phyloP scores from a whole-genome alignment of 768 basidiomycete genomes.

The Leccinum boreale region DNA sequence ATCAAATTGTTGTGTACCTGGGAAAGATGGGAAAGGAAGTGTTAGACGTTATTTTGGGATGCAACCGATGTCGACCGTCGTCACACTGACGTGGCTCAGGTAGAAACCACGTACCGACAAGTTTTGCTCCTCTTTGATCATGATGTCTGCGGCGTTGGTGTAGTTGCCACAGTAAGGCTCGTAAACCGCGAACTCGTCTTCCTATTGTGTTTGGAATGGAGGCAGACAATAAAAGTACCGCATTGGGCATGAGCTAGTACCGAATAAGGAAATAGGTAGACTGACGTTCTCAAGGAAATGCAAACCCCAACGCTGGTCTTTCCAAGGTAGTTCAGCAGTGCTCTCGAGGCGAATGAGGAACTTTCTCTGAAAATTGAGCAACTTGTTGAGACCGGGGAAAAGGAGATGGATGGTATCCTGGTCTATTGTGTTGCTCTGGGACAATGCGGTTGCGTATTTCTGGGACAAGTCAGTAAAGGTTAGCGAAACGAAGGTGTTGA shows the following conservation, averaged over 20 bases:
- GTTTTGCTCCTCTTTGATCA: conserved; percentile 82
- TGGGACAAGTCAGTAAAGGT: conserved; percentile 32
- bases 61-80: conserved; percentile 13
- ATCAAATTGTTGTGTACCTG: conserved; percentile 82
- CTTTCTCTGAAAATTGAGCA: conserved; percentile 94
- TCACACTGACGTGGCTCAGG: conserved; percentile 24
- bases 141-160: conserved; percentile 79
- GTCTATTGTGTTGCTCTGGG: conserved; percentile 81
- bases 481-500: conserved; percentile 3
- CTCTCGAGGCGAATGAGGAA: conserved; percentile 89
- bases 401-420: conserved; percentile 95
- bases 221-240: conserved; percentile 42
- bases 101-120: conserved; percentile 61
- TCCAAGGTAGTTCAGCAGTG: conserved; percentile 78
- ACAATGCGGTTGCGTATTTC: conserved; percentile 86
- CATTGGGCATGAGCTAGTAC: conserved; percentile 32
- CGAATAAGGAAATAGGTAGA: conserved; percentile 8
- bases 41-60: conserved; percentile 23
- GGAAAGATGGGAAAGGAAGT: conserved; percentile 3
- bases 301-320: conserved; percentile 84
- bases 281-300: conserved; percentile 82
- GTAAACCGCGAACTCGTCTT: conserved; percentile 93
- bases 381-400: conserved; percentile 91
- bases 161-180: conserved; percentile 98
- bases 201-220: conserved; percentile 52